Percentiles rank a stretch among this genome's conserved stretches.
Evolutionary conservation across 2,329 filamentous ascomycete genomes (phyloP).

Genomic region (Cladosporium sp.): DNA sequence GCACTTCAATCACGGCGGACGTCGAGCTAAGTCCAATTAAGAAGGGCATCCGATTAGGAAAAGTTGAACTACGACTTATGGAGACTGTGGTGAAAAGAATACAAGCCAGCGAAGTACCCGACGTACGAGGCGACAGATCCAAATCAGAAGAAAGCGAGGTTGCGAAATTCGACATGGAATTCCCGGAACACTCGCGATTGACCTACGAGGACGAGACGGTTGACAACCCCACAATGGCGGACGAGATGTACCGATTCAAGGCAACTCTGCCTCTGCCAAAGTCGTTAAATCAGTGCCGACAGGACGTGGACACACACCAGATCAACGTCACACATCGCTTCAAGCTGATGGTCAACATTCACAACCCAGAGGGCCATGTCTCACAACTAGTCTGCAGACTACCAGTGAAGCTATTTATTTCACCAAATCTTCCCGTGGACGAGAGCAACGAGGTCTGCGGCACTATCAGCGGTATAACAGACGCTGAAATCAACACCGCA

Average conservation of each 20-base stretch:
- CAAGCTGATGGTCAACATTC: constrained; percentile 84
- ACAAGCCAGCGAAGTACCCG: constrained; percentile 37
- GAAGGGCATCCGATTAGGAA: constrained; percentile 85
- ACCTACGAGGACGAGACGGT: constrained; percentile 42
- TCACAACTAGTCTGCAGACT: constrained; percentile 92
- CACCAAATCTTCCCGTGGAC: constrained; percentile 85
- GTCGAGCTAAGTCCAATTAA: constrained; percentile 85
- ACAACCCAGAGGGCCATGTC: constrained; percentile 92
- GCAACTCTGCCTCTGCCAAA: constrained; percentile 71
- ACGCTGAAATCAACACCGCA: constrained; percentile 51
- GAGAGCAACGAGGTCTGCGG: constrained; percentile 76
- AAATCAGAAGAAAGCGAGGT: constrained; percentile 42
- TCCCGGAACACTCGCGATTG: constrained; percentile 40
- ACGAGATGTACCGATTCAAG: constrained; percentile 63
- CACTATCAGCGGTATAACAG: constrained; percentile 41
- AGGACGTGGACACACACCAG: constrained; percentile 83
- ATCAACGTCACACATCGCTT: constrained; percentile 94
- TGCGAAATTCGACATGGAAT: constrained; percentile 42
- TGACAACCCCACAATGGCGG: constrained; percentile 43
- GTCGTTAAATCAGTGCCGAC: constrained; percentile 78
- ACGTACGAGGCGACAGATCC: constrained; percentile 33
- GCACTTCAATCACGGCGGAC: constrained; percentile 79
- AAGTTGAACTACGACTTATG: constrained; percentile 75
- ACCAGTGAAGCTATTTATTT: constrained; percentile 92
- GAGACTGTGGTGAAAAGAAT: constrained; percentile 66